Percentiles rank a stretch among this genome's conserved stretches.
phyloP scores from a whole-genome alignment of 371 early-diverging fungal genomes.

The Lichtheimia ramosa region DNA sequence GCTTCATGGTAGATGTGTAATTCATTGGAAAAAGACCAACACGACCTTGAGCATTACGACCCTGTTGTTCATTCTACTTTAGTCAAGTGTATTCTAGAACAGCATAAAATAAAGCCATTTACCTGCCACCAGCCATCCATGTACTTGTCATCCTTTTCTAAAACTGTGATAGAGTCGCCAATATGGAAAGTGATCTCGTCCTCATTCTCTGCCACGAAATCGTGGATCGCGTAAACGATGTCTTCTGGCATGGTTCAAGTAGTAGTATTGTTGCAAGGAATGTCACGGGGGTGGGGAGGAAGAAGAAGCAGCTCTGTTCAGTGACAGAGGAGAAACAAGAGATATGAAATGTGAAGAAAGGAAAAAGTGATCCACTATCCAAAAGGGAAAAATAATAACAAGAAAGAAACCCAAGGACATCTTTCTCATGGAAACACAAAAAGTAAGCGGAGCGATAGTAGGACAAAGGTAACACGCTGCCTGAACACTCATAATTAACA shows the following conservation, averaged over 20 bases:
- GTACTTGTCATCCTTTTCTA: slow-evolving; percentile 79
- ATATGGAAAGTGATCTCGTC: slow-evolving; percentile 76
- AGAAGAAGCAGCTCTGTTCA: too few species aligned
- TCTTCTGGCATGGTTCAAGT: slow-evolving; percentile 30
- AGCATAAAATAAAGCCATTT: slow-evolving; percentile 11
- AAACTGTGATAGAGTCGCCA: slow-evolving; percentile 75
- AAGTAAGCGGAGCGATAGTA: too few species aligned
- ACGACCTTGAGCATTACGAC: slow-evolving; percentile 55
- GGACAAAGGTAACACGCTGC: too few species aligned
- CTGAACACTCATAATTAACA: too few species aligned
- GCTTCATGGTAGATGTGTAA: slow-evolving; percentile 43
- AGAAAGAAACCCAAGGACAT: too few species aligned
- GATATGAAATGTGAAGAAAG: too few species aligned
- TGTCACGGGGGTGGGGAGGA: too few species aligned
- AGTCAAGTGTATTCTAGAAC: neutral
- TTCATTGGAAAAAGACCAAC: slow-evolving; percentile 73
- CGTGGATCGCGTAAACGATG: slow-evolving; percentile 66
- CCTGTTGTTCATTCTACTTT: slow-evolving; percentile 27
- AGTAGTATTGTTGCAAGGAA: too few species aligned
- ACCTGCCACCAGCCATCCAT: slow-evolving; percentile 92
- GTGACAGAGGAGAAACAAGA: too few species aligned
- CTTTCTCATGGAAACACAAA: too few species aligned
- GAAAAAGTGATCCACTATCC: too few species aligned
- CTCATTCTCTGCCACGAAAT: slow-evolving; percentile 70
- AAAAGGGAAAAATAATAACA: too few species aligned